Evolutionary conservation across 73 alveolate genomes (phyloP).

Genomic region (Effrenium voratum): DNA sequence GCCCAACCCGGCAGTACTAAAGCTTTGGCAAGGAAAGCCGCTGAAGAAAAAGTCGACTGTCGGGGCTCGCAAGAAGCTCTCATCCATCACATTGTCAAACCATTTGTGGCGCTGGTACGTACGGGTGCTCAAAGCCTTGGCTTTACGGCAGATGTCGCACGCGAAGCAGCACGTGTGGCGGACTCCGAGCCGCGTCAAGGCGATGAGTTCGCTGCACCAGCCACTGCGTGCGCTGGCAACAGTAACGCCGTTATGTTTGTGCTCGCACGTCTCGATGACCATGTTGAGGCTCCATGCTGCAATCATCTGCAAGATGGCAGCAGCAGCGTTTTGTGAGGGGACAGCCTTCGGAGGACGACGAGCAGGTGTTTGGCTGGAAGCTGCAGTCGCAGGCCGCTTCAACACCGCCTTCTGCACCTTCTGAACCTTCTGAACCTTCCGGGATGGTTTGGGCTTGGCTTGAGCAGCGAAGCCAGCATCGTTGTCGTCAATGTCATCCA

Average conservation of each 20-base stretch:
- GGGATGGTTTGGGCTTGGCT: no score
- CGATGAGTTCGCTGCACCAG: neutral
- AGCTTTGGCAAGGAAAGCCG: constrained; percentile 25
- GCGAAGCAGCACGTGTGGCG: neutral
- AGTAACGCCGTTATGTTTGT: neutral
- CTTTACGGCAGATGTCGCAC: neutral
- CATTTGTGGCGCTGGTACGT: neutral
- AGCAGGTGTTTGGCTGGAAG: no score
- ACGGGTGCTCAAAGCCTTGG: neutral
- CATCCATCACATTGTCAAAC: neutral
- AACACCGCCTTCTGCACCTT: no score
- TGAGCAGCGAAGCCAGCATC: no score
- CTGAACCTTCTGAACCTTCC: no score
- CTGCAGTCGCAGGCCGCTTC: no score
- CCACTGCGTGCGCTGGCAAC: neutral
- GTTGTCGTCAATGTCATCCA: no score
- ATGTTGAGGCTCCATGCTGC: no score
- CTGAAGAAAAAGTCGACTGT: neutral
- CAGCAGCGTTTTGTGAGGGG: no score
- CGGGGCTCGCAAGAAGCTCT: neutral
- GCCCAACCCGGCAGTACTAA: neutral
- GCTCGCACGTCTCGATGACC: no score
- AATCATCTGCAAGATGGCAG: no score
- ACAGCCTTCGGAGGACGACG: no score
- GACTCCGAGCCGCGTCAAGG: neutral